phyloP scores from a whole-genome alignment of 2,329 filamentous ascomycete genomes.

The Rugonectria rugulosa region DNA sequence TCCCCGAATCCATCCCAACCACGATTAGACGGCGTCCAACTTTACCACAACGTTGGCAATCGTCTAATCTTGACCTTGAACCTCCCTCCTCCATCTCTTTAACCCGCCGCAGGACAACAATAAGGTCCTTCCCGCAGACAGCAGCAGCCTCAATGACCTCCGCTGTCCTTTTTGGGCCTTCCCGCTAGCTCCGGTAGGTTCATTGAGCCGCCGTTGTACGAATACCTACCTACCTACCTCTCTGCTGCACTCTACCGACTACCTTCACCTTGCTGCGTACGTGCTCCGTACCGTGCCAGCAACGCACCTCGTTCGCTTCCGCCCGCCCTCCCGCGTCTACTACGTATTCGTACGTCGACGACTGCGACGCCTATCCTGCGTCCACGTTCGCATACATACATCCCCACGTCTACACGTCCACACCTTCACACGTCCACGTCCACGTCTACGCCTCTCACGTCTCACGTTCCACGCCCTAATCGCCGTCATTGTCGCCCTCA shows the following conservation, averaged over 20 bases:
- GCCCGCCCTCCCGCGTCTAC: constrained; percentile 1
- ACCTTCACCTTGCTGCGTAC: no score
- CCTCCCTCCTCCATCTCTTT: constrained; percentile 13
- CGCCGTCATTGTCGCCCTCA: constrained; percentile 1
- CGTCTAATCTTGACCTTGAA: constrained; percentile 1
- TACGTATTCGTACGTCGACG: constrained; percentile 11
- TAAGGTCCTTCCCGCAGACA: neutral
- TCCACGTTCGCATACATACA: constrained; percentile 17
- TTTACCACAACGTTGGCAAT: constrained; percentile 13
- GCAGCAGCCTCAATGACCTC: constrained; percentile 34
- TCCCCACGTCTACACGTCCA: constrained; percentile 9
- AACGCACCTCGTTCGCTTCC: no score
- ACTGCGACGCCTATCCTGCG: constrained; percentile 11
- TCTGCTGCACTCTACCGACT: neutral
- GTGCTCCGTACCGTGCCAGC: no score
- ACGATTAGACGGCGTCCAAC: constrained; percentile 7
- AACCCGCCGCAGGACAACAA: no score
- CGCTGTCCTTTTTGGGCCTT: constrained; percentile 27
- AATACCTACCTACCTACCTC: neutral
- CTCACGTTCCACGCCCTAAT: constrained; percentile 6
- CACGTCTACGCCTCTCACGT: constrained; percentile 9
- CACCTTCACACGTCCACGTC: constrained; percentile 9
- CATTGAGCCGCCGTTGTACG: constrained; percentile 28
- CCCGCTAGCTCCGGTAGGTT: constrained; percentile 38
- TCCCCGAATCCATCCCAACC: constrained; percentile 10